Base-by-base conservation (phyloP, 108 stramenopile genomes). In the Nitzschia sp. region DNA sequence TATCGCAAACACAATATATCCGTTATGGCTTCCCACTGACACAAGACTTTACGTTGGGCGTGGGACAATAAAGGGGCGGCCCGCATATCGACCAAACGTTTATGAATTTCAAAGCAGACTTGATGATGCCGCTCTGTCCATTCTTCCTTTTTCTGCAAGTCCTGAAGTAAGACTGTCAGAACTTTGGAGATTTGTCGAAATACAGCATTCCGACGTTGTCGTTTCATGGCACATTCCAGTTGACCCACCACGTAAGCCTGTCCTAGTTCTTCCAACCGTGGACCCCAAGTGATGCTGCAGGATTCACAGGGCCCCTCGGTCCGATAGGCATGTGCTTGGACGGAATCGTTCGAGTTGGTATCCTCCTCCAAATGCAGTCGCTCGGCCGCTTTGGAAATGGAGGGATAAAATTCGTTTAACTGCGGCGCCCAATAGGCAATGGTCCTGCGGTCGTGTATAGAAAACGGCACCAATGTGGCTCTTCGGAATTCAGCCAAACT, bases 201-300 rank as follows among this genome's bases (percentile, higher is more conserved):
- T 13, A 36, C 13, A 46, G 59, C 41, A 68, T 75, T 29, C 25
- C 46, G 33, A 6, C 31, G 22, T 17, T 53, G 70, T 29, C 30
- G 50, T 67, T 45, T 57, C 11, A 6, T 32, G 47, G 81, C 72
- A 56, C 58, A 63, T 48, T 80, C 78, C 23, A 85, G 25, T 48
- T 58, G 69, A 28, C 63, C 58, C 38, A 88, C 56, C 4, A 84
- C 63, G 54, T 63, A 88, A 0, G 84, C 78, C 35, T 85, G 68
- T 0, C 76, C 85, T 21, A 89, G 62, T 44, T 82, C 75, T 65
- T 89, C 88, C 19, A 65, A 52, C 9, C 83, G 81, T 0, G 66
- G 62, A 26, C 88, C 88, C 88, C 88, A 89, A 1, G 54, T 33
- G 30, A 63, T 62, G 50, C 69, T 66, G 53, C 82, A 88, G 9